These are phyloP conservation scores for Coccomyxa sp. DNA, from an alignment of 139 green algal species.

Conservation along the genomic window DNA sequence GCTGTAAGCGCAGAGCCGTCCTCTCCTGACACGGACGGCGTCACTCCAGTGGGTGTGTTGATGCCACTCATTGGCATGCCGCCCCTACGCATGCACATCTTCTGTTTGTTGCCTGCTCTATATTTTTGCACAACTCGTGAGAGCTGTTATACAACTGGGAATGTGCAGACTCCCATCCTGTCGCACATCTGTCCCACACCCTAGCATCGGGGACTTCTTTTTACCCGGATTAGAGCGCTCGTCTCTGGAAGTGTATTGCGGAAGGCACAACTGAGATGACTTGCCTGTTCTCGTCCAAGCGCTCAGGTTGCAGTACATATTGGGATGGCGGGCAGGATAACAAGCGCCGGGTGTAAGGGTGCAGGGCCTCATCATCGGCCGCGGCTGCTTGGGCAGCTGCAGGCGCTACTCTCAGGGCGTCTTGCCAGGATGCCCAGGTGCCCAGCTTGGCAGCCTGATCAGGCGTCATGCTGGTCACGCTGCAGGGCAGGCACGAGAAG, in stretches of 20 bases:
- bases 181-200: too few relatives aligned
- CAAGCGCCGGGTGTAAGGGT: slow-evolving; percentile 56
- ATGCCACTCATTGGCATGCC: background rate
- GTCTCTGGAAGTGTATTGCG: too few relatives aligned
- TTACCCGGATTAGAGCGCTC: too few relatives aligned
- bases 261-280: too few relatives aligned
- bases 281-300: background rate
- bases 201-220: too few relatives aligned
- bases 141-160: too few relatives aligned
- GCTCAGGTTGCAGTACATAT: background rate
- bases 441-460: background rate
- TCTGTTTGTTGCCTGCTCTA: too few relatives aligned
- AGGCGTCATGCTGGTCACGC: background rate
- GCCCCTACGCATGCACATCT: background rate
- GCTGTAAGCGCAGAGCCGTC: background rate
- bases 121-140: too few relatives aligned
- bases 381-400: background rate
- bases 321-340: slow-evolving; percentile 29
- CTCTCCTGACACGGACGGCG: background rate
- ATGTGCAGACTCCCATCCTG: too few relatives aligned
- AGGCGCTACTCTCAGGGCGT: background rate
- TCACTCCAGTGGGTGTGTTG: background rate
- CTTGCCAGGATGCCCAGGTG: background rate
- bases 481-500: too few relatives aligned
- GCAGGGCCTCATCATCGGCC: slow-evolving; percentile 31